phyloP scores from a whole-genome alignment of 371 early-diverging fungal genomes.

The Mucor piriformis region DNA sequence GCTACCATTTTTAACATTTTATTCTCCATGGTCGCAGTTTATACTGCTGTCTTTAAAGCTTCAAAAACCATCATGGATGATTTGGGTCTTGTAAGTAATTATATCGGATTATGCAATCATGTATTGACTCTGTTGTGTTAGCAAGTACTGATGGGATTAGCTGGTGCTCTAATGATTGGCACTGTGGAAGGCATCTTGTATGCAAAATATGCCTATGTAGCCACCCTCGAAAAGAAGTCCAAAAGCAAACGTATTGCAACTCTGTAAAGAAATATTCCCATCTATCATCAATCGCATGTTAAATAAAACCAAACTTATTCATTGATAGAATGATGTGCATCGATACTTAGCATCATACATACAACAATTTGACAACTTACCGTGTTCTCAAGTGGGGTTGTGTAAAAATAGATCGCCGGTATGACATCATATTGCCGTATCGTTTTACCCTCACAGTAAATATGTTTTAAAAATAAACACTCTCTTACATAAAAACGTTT shows the following conservation, averaged over 20 bases:
- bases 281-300: neutral
- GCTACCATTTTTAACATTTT: slow-evolving; percentile 65
- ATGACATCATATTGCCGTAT: no score
- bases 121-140: slow-evolving; percentile 16
- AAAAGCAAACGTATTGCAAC: slow-evolving; percentile 23
- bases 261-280: slow-evolving; percentile 3
- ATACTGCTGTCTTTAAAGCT: slow-evolving; percentile 61
- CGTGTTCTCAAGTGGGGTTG: no score
- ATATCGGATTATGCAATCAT: no score
- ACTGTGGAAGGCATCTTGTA: slow-evolving; percentile 58
- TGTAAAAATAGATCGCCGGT: no score
- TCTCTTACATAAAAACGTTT: slow-evolving; percentile 7
- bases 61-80: slow-evolving; percentile 56
- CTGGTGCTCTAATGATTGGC: slow-evolving; percentile 57
- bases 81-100: slow-evolving; percentile 58
- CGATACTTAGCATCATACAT: no score
- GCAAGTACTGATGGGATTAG: slow-evolving; percentile 57
- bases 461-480: neutral
- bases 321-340: no score
- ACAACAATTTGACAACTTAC: no score
- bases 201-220: slow-evolving; percentile 34
- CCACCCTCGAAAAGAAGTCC: slow-evolving; percentile 26
- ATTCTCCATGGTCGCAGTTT: slow-evolving; percentile 66
- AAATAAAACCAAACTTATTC: no score
- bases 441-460: no score